Conservation (phyloP, 2,329 filamentous ascomycete genomes). For the Hirsutella minnesotensis region DNA sequence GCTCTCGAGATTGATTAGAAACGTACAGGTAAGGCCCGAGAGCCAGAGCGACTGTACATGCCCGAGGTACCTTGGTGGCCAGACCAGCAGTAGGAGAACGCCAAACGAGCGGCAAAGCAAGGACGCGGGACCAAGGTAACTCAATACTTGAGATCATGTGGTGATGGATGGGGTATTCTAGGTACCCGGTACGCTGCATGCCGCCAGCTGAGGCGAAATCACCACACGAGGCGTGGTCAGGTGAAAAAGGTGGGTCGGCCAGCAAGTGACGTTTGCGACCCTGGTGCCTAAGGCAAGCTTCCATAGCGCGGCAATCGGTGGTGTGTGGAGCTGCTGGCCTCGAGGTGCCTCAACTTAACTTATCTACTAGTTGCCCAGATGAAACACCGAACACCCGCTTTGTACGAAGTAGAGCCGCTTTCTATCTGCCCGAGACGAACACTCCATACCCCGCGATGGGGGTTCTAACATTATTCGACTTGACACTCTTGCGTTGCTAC, state of each 20-base stretch:
- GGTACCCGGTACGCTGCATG: slow-evolving; percentile 10
- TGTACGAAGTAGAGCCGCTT: no score
- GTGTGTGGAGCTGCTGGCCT: no score
- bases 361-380: no score
- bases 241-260: background rate
- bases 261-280: slow-evolving; percentile 11
- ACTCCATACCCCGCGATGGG: no score
- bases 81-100: slow-evolving; percentile 6
- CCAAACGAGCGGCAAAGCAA: background rate
- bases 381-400: no score
- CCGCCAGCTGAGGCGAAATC: slow-evolving; percentile 3
- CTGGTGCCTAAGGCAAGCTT: slow-evolving; percentile 6
- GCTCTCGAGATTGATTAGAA: slow-evolving; percentile 12
- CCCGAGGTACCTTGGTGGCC: background rate
- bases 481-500: no score
- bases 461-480: no score
- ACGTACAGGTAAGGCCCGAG: slow-evolving; percentile 6
- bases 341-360: no score
- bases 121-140: slow-evolving; percentile 8
- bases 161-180: slow-evolving; percentile 1
- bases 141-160: background rate
- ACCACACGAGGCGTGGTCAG: slow-evolving; percentile 1
- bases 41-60: background rate
- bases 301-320: no score
- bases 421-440: no score